Conservation (phyloP, 2,329 filamentous ascomycete genomes). For the Emericellopsis atlantica region DNA sequence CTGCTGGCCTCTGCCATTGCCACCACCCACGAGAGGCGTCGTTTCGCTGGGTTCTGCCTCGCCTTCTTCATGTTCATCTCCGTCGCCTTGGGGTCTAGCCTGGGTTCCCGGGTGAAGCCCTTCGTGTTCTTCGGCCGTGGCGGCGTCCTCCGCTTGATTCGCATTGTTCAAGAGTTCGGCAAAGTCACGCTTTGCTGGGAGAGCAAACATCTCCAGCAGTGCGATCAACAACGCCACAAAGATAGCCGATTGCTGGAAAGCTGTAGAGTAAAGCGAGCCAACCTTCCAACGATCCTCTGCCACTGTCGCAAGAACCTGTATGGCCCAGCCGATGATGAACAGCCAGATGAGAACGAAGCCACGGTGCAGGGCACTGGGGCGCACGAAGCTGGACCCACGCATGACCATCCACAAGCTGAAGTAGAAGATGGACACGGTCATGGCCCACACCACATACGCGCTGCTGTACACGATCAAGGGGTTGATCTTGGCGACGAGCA, state of each 20-base stretch:
- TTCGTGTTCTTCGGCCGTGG: background rate
- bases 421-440: conserved; percentile 74
- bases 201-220: conserved; percentile 66
- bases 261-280: conserved; percentile 65
- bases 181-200: conserved; percentile 61
- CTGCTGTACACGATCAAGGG: conserved; percentile 87
- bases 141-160: conserved; percentile 17
- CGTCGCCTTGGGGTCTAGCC: background rate
- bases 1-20: conserved; percentile 20
- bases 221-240: conserved; percentile 66
- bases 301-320: conserved; percentile 61
- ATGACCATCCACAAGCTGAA: conserved; percentile 74
- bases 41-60: conserved; percentile 29
- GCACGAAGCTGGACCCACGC: conserved; percentile 62
- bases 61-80: conserved; percentile 6
- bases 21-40: conserved; percentile 35
- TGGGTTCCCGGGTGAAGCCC: conserved; percentile 1
- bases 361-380: conserved; percentile 78
- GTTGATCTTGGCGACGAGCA: conserved; percentile 71
- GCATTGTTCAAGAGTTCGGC: conserved; percentile 43
- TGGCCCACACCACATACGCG: conserved; percentile 76
- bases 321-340: conserved; percentile 59
- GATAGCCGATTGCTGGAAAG: conserved; percentile 65
- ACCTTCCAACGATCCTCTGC: conserved; percentile 64
- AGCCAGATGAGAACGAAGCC: conserved; percentile 77